Evolutionary conservation across 345 rosid species (phyloP).

Genomic region (Populus alba): DNA sequence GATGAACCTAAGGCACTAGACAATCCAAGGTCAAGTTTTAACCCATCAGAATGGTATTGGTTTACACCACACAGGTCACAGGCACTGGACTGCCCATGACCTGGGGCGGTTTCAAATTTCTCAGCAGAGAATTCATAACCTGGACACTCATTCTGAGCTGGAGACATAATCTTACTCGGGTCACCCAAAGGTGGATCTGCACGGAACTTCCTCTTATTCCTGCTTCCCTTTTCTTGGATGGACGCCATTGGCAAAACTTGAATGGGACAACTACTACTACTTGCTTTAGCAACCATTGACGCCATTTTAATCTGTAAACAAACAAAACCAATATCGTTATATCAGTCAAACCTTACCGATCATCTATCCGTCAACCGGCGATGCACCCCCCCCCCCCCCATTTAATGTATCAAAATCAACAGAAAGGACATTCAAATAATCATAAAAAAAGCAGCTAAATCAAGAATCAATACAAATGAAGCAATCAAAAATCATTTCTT

Average conservation of each 20-base stretch:
- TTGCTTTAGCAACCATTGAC: conserved; percentile 54
- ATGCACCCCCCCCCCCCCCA: conserved; percentile 6
- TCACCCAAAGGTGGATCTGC: conserved; percentile 74
- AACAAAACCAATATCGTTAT: not conserved
- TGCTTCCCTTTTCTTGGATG: conserved; percentile 74
- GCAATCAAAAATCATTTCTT: conserved; percentile 1
- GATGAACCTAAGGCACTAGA: conserved; percentile 33
- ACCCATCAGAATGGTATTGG: conserved; percentile 46
- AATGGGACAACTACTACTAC: conserved; percentile 35
- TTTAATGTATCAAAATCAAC: conserved; percentile 10
- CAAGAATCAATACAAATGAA: conserved; percentile 8
- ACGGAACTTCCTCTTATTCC: conserved; percentile 82
- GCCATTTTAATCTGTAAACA: conserved; percentile 58
- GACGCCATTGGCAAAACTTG: conserved; percentile 45
- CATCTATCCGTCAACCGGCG: conserved; percentile 12
- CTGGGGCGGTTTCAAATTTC: conserved; percentile 44
- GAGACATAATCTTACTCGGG: conserved; percentile 29
- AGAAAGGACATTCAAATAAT: not conserved
- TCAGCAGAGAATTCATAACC: conserved; percentile 68
- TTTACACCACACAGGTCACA: conserved; percentile 48
- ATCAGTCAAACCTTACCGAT: conserved; percentile 12
- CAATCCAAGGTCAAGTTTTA: conserved; percentile 63
- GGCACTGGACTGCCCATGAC: conserved; percentile 38
- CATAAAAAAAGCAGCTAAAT: conserved; percentile 7
- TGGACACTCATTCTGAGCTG: conserved; percentile 37